Evolutionary conservation across 1,139 yeast genomes (phyloP).

Genomic region (Pichia sp.): DNA sequence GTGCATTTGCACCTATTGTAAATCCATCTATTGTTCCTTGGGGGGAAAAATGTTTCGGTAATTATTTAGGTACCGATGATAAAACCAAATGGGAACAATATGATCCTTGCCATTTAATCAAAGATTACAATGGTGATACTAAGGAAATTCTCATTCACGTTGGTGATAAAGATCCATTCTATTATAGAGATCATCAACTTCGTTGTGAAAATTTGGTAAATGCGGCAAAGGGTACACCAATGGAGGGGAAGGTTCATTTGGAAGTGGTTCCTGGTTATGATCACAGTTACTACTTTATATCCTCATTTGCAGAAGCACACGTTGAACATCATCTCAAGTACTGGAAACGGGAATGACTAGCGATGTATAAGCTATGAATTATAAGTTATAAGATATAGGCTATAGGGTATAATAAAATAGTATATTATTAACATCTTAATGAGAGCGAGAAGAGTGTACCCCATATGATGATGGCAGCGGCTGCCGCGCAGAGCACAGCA

Average conservation of each 20-base stretch:
- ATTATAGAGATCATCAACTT: constrained; percentile 55
- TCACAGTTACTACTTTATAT: constrained; percentile 82
- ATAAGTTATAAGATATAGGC: background rate
- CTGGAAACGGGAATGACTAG: background rate
- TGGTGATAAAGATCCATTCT: constrained; percentile 72
- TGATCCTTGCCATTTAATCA: constrained; percentile 75
- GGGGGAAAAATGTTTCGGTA: constrained; percentile 80
- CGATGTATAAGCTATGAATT: background rate
- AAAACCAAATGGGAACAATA: constrained; percentile 57
- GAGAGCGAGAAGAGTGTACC: too few species aligned
- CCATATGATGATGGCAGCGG: too few species aligned
- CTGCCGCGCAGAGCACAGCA: too few species aligned
- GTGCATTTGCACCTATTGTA: constrained; percentile 87
- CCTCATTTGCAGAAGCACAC: constrained; percentile 77
- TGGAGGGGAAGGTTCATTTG: constrained; percentile 55
- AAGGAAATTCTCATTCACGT: constrained; percentile 67
- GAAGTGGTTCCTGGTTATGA: constrained; percentile 77
- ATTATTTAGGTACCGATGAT: constrained; percentile 66
- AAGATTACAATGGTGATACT: constrained; percentile 35
- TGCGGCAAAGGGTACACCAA: constrained; percentile 51
- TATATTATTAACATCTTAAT: too few species aligned
- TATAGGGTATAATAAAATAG: background rate
- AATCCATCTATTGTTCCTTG: constrained; percentile 75
- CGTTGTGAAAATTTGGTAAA: constrained; percentile 67
- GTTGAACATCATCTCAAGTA: constrained; percentile 63